Base-by-base conservation (phyloP, 2,329 filamentous ascomycete genomes). In the Aphanocladium album region DNA sequence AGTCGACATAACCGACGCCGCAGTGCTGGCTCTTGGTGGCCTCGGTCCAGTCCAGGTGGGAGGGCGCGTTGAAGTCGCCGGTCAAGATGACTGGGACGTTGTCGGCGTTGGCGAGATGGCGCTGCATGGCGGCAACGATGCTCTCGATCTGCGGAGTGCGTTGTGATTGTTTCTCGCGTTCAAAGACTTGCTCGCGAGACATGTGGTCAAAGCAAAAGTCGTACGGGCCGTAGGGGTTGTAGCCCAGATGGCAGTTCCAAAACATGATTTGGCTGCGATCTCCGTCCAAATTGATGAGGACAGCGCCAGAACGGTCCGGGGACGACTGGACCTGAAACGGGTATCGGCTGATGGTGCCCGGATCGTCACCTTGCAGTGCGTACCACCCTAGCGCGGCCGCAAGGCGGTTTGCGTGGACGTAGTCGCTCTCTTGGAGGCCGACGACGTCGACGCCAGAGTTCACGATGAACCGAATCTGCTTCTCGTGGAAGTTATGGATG, bases 61-160 rank as follows among this genome's bases (percentile, higher is more conserved):
- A 78, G 0, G 76, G 76, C 1, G 76, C 74, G 62, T 77, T 77
- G 61, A 77, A 76, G 63, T 78, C 76, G 21, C 76, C 76, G 0
- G 71, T 65, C 0, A 78, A 56, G 23, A 78, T 58, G 0, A 76
- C 70, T 2, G 76, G 74, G 0, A 70, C 62, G 0, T 68, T 64
- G 21, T 72, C 68, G 0, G 72, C 64, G n/a, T 71, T 61, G 6
- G 63, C 62, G 1, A 77, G 64, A 6, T 73, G 67, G 5, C 50
- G 60, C 35, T 67, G 53, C 72, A 77, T 77, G 6, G 6, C 6
- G 33, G 6, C 33, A 35, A 35, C 33, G 12, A 35, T 35, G 33
- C 12, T 12, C 33, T 35, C 12, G 33, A 35, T 35, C 33, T 35
- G 33, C 6, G 33, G 70, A 3, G 72, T 74, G 9, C 76, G 75